phyloP scores from a whole-genome alignment of 2,329 filamentous ascomycete genomes.

The Alternaria angustiovoidea region DNA sequence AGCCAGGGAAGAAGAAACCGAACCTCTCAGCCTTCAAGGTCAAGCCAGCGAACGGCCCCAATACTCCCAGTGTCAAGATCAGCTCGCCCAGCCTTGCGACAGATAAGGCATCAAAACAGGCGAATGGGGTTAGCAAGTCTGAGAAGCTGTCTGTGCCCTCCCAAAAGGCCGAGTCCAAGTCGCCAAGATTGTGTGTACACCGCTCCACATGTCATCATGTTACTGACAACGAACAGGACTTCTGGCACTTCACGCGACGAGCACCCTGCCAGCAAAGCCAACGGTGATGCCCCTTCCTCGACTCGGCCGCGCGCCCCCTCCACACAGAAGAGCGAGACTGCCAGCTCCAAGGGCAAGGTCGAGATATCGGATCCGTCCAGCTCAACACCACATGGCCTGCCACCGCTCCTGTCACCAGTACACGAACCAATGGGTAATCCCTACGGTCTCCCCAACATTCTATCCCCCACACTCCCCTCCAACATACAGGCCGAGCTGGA shows the following conservation, averaged over 20 bases:
- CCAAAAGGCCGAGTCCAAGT: slow-evolving; percentile 25
- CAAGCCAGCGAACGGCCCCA: slow-evolving; percentile 55
- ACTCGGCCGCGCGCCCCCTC: slow-evolving; percentile 24
- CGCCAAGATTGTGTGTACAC: slow-evolving; percentile 31
- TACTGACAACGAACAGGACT: slow-evolving; percentile 33
- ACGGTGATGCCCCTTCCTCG: slow-evolving; percentile 18
- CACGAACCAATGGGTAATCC: slow-evolving; percentile 52
- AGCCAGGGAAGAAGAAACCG: slow-evolving; percentile 67
- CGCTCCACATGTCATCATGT: not conserved
- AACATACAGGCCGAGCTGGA: slow-evolving; percentile 63
- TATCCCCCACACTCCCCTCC: slow-evolving; percentile 67
- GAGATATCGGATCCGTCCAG: slow-evolving; percentile 42
- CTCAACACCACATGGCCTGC: slow-evolving; percentile 49
- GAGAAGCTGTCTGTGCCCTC: slow-evolving; percentile 27
- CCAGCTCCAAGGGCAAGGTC: slow-evolving; percentile 42
- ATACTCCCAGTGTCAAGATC: slow-evolving; percentile 42
- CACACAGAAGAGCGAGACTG: slow-evolving; percentile 50
- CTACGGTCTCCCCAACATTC: slow-evolving; percentile 58
- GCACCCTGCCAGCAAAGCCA: slow-evolving; percentile 27
- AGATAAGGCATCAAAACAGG: slow-evolving; percentile 30
- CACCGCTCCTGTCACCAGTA: slow-evolving; percentile 51
- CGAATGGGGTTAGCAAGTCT: slow-evolving; percentile 37
- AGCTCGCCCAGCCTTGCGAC: slow-evolving; percentile 37
- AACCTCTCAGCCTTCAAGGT: slow-evolving; percentile 68
- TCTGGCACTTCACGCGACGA: slow-evolving; percentile 25